A percentile compares a stretch with the other conserved stretches of the same genome.
These are phyloP conservation scores for Paulownia fortunei DNA, from an alignment of 257 asterid genomes.

Conservation along the genomic window DNA sequence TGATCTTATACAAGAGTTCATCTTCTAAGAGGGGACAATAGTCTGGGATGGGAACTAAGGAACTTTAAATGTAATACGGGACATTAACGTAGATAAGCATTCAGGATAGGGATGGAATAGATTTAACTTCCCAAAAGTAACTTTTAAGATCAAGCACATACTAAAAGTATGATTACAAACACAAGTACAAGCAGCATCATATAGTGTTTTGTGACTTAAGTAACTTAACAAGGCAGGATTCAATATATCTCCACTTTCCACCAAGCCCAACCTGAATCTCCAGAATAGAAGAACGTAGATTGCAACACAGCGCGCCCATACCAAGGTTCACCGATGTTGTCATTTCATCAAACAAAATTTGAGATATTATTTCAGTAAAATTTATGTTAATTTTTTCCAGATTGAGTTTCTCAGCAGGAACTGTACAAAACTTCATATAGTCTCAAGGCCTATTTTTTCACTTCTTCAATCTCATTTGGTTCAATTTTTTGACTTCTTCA, in stretches of 20 bases:
- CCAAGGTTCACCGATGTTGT: background rate
- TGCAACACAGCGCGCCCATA: background rate
- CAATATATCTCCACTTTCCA: background rate
- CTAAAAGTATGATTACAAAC: background rate
- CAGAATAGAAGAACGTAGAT: background rate
- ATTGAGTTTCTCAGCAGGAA: background rate
- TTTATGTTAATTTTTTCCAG: background rate
- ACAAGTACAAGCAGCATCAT: conserved; percentile 5
- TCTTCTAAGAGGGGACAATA: background rate
- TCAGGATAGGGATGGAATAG: background rate
- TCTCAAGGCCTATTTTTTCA: background rate
- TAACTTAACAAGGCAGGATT: background rate
- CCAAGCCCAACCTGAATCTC: background rate
- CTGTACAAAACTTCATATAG: background rate
- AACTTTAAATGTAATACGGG: conserved; percentile 4
- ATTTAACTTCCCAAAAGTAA: background rate
- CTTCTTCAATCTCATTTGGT: background rate
- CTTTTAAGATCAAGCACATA: background rate
- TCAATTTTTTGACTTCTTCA: no score
- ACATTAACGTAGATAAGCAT: conserved; percentile 1
- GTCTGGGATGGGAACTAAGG: background rate
- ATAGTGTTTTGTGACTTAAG: background rate
- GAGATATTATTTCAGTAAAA: background rate
- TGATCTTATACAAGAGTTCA: background rate
- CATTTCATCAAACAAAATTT: background rate